Base-by-base conservation (phyloP, 2,329 filamentous ascomycete genomes). In the Cordyceps javanica region DNA sequence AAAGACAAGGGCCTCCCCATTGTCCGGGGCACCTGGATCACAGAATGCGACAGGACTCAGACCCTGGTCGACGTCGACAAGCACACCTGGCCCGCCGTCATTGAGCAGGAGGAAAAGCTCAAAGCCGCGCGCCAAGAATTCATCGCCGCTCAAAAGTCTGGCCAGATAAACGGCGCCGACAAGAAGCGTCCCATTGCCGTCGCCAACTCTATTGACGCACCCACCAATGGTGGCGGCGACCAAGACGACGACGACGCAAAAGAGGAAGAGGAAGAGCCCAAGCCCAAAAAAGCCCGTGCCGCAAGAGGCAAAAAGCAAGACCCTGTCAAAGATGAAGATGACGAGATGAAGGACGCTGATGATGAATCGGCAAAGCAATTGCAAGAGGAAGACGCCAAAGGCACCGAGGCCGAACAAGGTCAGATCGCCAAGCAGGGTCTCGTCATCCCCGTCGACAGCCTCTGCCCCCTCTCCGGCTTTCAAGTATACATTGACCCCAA, bases 401-500 rank as follows among this genome's bases (percentile, higher is more conserved):
- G 70, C 38, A 64, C 68, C 59, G 59, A 66, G 45, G 66, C 76
- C 14, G 70, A 72, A 5, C 74, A 77, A 28, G 72, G 71, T 16
- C 76, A 81, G 55, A 73, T 79, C 55, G 71, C 77, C 53, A 79
- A 77, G 30, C 71, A 73, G 44, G 72, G 74, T 42, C 59, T 76
- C 3, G 68, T 68, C 13, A 75, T 86, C 42, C 80, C 81, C 0
- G 61, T 83, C 2, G 82, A 86, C 59, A 75, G 78, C 32, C 68
- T 67, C 16, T 76, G 73, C 51, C 64, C 68, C 2, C 64, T 75
- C 2, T 8, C 59, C 11, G 67, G 64, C 14, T 76, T 73, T 41
- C 66, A 72, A 19, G 89, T 95, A 32, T 85, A 88, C 66, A 81
- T 93, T 57, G 87, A 87, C 60, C 72, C 80, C 1, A 71, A 80